Percentiles rank a stretch among this genome's conserved stretches.
These are phyloP conservation scores for Penicillium robsamsonii DNA, from an alignment of 495 filamentous ascomycete species.

Conservation along the genomic window DNA sequence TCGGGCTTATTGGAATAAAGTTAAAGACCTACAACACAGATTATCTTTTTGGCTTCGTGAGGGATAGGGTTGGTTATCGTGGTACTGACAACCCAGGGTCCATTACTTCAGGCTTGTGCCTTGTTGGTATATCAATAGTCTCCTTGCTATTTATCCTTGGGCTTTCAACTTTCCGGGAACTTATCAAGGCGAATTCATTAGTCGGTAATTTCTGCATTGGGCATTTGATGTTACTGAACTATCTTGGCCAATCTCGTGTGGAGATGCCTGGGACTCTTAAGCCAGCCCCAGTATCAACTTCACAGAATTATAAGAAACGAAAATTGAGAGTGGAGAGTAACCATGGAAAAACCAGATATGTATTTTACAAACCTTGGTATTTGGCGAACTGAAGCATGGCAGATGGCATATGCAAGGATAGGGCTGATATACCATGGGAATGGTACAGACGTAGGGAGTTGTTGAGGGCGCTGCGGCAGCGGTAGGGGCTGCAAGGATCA, in stretches of 20 bases:
- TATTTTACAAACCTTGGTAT: not conserved
- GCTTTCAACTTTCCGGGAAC: not conserved
- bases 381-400: not conserved
- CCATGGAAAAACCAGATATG: not conserved
- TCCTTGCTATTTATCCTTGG: slow-evolving; percentile 1
- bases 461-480: not conserved
- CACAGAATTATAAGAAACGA: not conserved
- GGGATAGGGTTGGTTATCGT: slow-evolving; percentile 8
- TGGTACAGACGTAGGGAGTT: not conserved
- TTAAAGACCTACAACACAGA: not conserved
- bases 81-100: slow-evolving; percentile 23
- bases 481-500: not conserved
- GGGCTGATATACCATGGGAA: not conserved
- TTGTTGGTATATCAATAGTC: slow-evolving; percentile 5
- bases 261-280: not conserved
- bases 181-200: not conserved
- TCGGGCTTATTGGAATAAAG: not conserved
- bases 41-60: slow-evolving; percentile 2
- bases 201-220: not conserved
- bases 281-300: not conserved
- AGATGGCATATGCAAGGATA: not conserved
- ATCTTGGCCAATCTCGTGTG: not conserved
- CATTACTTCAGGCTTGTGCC: slow-evolving; percentile 1
- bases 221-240: not conserved
- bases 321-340: not conserved